Conservation (phyloP, 2,329 filamentous ascomycete genomes). For the Epichloe uncinata region DNA sequence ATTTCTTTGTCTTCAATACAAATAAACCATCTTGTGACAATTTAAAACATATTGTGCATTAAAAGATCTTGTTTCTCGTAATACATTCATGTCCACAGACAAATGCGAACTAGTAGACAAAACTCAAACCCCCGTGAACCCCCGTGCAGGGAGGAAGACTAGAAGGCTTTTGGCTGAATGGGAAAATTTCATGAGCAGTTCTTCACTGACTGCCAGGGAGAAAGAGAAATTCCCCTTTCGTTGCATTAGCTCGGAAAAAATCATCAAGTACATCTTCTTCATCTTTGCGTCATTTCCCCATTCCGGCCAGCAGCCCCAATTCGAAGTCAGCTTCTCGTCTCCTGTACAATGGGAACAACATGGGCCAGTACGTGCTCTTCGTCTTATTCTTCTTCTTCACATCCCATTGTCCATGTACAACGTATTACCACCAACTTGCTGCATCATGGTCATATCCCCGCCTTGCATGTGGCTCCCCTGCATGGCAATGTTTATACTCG, state of each 20-base stretch:
- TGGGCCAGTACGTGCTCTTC: neutral
- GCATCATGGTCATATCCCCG: constrained; percentile 32
- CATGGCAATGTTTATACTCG: constrained; percentile 31
- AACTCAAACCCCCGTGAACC: no score
- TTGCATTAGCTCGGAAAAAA: constrained; percentile 12
- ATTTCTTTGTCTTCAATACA: neutral
- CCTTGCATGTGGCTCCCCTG: constrained; percentile 26
- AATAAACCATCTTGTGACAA: neutral
- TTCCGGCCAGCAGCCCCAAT: neutral
- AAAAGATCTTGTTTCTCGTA: neutral
- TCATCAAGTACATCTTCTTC: neutral
- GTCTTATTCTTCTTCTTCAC: neutral
- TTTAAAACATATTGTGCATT: constrained; percentile 1
- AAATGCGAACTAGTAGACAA: neutral
- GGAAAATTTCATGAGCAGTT: constrained; percentile 16
- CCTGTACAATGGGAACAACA: neutral
- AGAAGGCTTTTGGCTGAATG: constrained; percentile 15
- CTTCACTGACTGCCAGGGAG: constrained; percentile 10
- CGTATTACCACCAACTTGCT: constrained; percentile 31
- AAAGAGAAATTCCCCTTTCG: constrained; percentile 13
- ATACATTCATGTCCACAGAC: neutral
- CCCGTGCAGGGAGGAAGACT: no score
- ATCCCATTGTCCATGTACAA: constrained; percentile 35
- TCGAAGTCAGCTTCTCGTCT: neutral
- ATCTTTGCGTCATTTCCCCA: neutral